Evolutionary conservation across 306 rosid species (phyloP).

Genomic region (Vigna hirtella): DNA sequence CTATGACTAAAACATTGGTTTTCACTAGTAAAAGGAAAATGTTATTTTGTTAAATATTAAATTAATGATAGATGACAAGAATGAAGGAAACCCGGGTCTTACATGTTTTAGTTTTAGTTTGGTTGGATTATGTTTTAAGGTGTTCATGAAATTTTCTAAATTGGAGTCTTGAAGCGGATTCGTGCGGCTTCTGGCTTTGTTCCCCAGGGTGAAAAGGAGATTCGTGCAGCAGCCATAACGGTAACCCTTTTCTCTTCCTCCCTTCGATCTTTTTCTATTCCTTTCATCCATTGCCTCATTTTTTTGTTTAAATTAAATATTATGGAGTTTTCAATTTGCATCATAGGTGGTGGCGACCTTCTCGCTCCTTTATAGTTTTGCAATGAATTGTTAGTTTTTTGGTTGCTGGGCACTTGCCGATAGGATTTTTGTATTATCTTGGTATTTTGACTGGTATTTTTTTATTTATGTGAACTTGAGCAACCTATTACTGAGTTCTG

Average conservation of each 20-base stretch:
- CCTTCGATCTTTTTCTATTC: background rate
- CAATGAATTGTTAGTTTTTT: conserved; percentile 5
- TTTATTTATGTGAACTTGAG: conserved; percentile 21
- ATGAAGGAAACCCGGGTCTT: background rate
- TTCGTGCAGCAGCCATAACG: background rate
- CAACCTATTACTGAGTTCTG: background rate
- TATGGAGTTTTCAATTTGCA: background rate
- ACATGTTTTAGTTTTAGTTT: background rate
- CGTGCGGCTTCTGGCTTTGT: background rate
- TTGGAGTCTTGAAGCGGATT: background rate
- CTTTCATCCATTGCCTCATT: background rate
- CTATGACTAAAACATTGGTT: too few relatives aligned
- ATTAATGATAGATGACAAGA: background rate
- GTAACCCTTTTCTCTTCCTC: conserved; percentile 10
- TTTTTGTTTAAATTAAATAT: background rate
- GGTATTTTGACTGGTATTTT: conserved; percentile 14
- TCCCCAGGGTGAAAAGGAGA: background rate
- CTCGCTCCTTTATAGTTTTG: background rate
- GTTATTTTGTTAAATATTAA: too few relatives aligned
- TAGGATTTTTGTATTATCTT: background rate
- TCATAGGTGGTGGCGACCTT: background rate
- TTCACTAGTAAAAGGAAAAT: too few relatives aligned
- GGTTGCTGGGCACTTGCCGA: background rate
- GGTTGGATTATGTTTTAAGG: background rate
- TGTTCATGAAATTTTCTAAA: background rate